Evolutionary conservation across 257 asterid species (phyloP), one percentile per base, ranked within the genome.

Genomic region (Lycium ferocissimum): DNA sequence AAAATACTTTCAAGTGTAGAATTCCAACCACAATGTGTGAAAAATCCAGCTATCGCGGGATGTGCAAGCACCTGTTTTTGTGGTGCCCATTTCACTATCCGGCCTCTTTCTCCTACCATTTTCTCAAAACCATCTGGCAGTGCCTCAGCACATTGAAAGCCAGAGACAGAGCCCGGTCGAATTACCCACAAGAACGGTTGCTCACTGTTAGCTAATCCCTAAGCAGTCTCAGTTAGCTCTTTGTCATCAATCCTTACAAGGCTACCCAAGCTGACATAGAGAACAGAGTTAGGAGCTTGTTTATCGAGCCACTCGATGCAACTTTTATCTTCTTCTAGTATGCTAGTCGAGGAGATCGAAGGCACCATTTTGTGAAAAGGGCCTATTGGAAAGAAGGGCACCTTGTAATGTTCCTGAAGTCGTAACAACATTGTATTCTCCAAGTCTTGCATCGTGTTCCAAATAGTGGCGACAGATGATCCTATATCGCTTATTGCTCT

Each of bases 11-110:
- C 90, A 26, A 90, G 14, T 3, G 91, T 90, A 69, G 94, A 92
- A 58, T 92, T 92, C 94, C 94, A 92, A 0, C 94, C 92, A 37
- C 91, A 88, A 15, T 92, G 95, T 0, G 85, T 87, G 66, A 88
- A 80, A 83, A 92, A 90, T 0, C 91, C 91, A 10, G 89, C 93
- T 1, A 90, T 87, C 0, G 92, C 84, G 0, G 88, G 70, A 82
- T 92, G 92, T 6, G 89, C 87, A 18, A 89, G 49, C 1, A 92
- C 89, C 73, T 88, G 84, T 85, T 83, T 86, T 67, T 92, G 94
- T 0, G 93, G 93, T 0, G 91, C 91, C 94, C 94, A 92, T 81
- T 87, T 82, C 57, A 92, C 93, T 3, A 88, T 70, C 10, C 72
- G 45, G 2, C 91, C 92, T 43, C 86, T 86, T 38, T 81, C 81